Evolutionary conservation across 2,329 filamentous ascomycete genomes (phyloP), one percentile per base, ranked within the genome.

Genomic region (Penicillium sp.): DNA sequence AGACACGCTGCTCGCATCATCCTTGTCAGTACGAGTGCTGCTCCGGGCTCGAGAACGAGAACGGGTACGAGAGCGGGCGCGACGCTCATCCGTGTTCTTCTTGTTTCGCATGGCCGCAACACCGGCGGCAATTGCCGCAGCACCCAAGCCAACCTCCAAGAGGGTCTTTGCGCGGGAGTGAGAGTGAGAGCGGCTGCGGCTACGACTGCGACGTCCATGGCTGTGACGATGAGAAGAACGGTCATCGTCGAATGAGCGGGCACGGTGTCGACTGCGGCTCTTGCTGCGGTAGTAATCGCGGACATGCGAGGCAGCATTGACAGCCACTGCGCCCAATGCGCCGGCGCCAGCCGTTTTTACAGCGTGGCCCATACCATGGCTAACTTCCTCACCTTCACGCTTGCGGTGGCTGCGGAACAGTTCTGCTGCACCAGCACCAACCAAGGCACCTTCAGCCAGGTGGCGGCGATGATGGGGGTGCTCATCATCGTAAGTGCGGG

Each of bases 361-460:
- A 13, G 79, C 56, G 24, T 77, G 82, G 47, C 82, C 78, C 35
- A 81, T 69, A 29, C 79, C 78, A 60, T 78, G 76, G 44, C 83
- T 81, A 11, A 79, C 76, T 9, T 82, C 79, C 49, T 84, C 79
- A 27, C 84, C 85, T 64, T 85, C 76, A 45, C 77, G 78, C 73
- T 83, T 85, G 49, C 80, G 78, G 60, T 84, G 84, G 62, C 82
- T 82, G 50, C 85, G 79, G 19, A 87, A 63, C 35, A 88, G 73
- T 62, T 86, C 84, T 37, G 84, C 84, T 42, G 84, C 85, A 59
- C 83, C 86, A 45, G 84, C 76, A 46, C 85, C 86, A 43, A 82
- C 83, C 52, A 87, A 71, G 26, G 84, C 83, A 47, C 85, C 86
- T 65, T 85, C 85, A n/a, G 84, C 85, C 45, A 88, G 71, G 66